Evolutionary conservation across 371 early-diverging fungal species (phyloP).

Genomic region (Blakeslea trispora): DNA sequence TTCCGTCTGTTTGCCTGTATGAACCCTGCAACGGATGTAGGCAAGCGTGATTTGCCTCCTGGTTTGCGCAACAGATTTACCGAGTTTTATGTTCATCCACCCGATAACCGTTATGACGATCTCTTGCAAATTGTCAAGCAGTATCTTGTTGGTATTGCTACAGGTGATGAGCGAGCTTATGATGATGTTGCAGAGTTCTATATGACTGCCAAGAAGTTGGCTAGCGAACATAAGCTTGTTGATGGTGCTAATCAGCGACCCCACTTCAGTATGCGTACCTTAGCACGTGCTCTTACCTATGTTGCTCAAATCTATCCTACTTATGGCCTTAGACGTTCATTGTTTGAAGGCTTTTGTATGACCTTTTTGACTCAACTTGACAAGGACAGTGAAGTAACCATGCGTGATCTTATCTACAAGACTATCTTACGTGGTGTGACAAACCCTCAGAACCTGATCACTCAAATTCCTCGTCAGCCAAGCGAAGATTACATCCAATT

Average conservation of each 20-base stretch:
- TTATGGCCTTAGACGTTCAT: conserved; percentile 78
- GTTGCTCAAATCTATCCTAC: conserved; percentile 71
- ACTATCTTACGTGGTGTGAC: conserved; percentile 67
- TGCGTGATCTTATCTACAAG: conserved; percentile 64
- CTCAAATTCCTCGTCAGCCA: conserved; percentile 67
- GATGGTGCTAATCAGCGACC: conserved; percentile 93
- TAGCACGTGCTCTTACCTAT: conserved; percentile 88
- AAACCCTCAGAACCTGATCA: conserved; percentile 62
- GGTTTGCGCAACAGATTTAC: conserved; percentile 92
- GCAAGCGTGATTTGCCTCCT: conserved; percentile 95
- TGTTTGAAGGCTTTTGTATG: conserved; percentile 95
- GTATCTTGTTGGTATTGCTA: conserved; percentile 66
- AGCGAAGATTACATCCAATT: conserved; percentile 72
- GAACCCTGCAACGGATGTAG: conserved; percentile 99
- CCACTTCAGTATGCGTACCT: conserved; percentile 93
- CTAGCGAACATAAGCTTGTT: conserved; percentile 72
- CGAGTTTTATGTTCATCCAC: conserved; percentile 92
- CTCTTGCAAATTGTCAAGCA: conserved; percentile 79
- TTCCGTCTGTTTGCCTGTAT: conserved; percentile 99
- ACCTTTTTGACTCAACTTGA: conserved; percentile 93
- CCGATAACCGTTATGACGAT: conserved; percentile 84
- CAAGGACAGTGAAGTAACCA: conserved; percentile 64
- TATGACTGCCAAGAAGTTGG: conserved; percentile 71
- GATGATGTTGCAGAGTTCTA: conserved; percentile 89
- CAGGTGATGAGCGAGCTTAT: conserved; percentile 66